Percentiles rank a stretch among this genome's conserved stretches.
These are phyloP conservation scores for Adansonia rubrostipa DNA, from an alignment of 441 rosid genomes.

Conservation along the genomic window DNA sequence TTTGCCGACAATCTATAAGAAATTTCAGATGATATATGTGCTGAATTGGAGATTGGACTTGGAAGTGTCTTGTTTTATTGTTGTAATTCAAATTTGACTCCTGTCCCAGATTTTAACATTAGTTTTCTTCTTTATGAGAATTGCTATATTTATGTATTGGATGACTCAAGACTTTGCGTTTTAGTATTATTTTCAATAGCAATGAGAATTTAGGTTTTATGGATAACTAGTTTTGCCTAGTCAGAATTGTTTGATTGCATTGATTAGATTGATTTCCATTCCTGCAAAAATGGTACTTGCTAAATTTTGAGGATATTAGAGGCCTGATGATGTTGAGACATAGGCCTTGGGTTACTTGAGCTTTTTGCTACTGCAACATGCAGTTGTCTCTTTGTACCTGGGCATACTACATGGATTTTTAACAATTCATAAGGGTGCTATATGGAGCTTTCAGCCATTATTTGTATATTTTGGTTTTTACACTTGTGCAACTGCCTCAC, in stretches of 20 bases:
- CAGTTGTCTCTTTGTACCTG: neutral
- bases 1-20: neutral
- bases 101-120: neutral
- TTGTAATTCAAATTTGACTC: neutral
- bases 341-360: neutral
- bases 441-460: neutral
- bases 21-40: neutral
- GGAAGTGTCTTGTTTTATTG: neutral
- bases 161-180: neutral
- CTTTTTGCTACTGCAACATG: neutral
- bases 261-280: neutral
- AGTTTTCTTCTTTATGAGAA: neutral
- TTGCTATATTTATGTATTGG: neutral
- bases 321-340: neutral
- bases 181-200: neutral
- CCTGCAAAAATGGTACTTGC: neutral
- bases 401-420: neutral
- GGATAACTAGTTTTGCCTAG: neutral
- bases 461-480: neutral
- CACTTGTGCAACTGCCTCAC: neutral
- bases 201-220: neutral
- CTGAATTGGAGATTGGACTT: constrained; percentile 21
- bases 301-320: neutral
- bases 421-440: neutral
- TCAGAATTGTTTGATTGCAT: neutral